A percentile compares a stretch with the other conserved stretches of the same genome.
These are phyloP conservation scores for Clitoria ternatea DNA, from an alignment of 306 rosid genomes.

Conservation along the genomic window DNA sequence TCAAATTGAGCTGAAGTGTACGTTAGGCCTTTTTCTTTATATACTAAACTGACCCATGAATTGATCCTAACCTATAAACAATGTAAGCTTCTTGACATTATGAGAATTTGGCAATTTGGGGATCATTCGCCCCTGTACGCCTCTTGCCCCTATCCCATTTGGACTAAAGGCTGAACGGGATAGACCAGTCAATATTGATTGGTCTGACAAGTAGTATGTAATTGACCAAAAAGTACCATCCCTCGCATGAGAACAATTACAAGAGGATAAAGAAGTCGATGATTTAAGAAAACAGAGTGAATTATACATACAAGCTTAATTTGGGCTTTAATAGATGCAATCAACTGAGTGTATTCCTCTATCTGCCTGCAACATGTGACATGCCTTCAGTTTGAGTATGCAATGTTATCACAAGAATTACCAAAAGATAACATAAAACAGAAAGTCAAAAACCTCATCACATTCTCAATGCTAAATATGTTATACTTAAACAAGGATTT, in stretches of 20 bases:
- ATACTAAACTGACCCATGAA: background rate
- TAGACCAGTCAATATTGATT: background rate
- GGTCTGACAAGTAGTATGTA: background rate
- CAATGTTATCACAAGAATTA: background rate
- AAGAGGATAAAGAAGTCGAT: background rate
- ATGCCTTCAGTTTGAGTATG: conserved; percentile 9
- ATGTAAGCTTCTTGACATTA: background rate
- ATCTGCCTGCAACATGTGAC: conserved; percentile 56
- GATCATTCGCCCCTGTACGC: background rate
- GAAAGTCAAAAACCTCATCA: background rate
- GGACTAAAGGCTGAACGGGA: background rate
- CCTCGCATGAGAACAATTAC: background rate
- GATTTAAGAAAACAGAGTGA: background rate
- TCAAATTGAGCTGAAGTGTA: too few relatives aligned
- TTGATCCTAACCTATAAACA: background rate
- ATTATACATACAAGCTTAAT: conserved; percentile 69
- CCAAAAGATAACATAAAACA: background rate
- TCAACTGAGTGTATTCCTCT: conserved; percentile 68
- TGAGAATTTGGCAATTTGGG: background rate
- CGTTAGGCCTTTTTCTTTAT: background rate
- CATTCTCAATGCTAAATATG: background rate
- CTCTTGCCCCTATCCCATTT: background rate
- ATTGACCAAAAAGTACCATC: conserved; percentile 9
- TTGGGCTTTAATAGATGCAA: conserved; percentile 90
- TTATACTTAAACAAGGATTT: conserved; percentile 4